Evolutionary conservation across 148 eudicot species (phyloP).

Genomic region (Rhododendron griersonianum): DNA sequence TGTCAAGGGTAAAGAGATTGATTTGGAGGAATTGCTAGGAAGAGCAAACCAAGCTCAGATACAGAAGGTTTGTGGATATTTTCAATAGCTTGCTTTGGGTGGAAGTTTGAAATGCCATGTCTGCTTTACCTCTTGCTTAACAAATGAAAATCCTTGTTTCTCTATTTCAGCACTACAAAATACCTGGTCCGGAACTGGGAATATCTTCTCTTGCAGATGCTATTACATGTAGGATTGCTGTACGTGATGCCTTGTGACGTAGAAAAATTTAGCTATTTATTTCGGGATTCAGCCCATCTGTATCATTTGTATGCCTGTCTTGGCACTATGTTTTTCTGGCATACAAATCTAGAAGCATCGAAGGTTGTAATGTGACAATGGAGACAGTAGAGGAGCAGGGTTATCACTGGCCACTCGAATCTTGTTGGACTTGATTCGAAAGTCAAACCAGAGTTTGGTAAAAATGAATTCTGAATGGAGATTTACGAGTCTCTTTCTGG

Average conservation of each 20-base stretch:
- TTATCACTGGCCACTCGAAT: neutral
- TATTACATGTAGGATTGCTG: constrained; percentile 82
- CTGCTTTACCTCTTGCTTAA: neutral
- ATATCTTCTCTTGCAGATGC: constrained; percentile 79
- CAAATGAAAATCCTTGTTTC: neutral
- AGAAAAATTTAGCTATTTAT: neutral
- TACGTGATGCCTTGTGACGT: constrained; percentile 69
- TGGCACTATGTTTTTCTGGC: neutral
- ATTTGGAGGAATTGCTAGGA: constrained; percentile 58
- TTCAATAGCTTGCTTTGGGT: neutral
- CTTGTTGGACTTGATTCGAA: neutral
- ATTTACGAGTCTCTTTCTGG: neutral
- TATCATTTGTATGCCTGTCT: neutral
- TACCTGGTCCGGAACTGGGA: constrained; percentile 55
- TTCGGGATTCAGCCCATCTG: neutral
- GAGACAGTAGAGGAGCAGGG: neutral
- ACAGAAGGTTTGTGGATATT: constrained; percentile 52
- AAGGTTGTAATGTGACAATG: neutral
- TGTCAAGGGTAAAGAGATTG: constrained; percentile 68
- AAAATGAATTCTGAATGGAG: neutral
- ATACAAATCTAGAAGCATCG: neutral
- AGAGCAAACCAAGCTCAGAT: constrained; percentile 74
- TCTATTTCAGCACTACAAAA: constrained; percentile 67
- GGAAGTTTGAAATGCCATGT: neutral
- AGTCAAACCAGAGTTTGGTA: neutral